phyloP scores from a whole-genome alignment of 1,284 basidiomycete genomes.

The Melampsora larici-populina region DNA sequence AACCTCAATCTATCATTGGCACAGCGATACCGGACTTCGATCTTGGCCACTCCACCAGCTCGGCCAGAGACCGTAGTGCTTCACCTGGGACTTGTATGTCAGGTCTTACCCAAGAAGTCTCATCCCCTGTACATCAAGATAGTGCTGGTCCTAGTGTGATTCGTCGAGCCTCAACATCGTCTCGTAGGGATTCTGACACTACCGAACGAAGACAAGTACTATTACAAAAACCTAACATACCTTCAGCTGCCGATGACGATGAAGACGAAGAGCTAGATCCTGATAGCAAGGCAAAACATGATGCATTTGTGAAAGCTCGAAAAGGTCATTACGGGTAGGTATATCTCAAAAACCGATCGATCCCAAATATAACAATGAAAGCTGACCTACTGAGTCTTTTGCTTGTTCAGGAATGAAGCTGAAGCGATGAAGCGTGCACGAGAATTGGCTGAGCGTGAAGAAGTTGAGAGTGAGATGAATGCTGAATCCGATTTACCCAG shows the following conservation, averaged over 20 bases:
- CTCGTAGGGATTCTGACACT: conserved; percentile 24
- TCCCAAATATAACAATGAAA: not conserved
- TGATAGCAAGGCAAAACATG: conserved; percentile 38
- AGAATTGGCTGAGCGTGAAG: conserved; percentile 33
- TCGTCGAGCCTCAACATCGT: conserved; percentile 20
- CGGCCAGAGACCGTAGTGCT: not conserved
- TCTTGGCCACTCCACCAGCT: conserved; percentile 20
- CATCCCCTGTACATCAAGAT: not conserved
- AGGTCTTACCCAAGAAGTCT: not conserved
- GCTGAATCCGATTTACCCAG: conserved; percentile 15
- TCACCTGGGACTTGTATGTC: not conserved
- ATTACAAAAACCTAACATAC: conserved; percentile 22
- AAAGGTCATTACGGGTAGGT: conserved; percentile 42
- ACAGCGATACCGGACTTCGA: conserved; percentile 39
- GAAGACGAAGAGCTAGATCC: conserved; percentile 28
- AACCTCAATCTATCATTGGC: not conserved
- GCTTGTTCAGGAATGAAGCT: conserved; percentile 29
- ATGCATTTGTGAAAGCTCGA: conserved; percentile 31
- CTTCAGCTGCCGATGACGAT: conserved; percentile 14
- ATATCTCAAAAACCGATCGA: not conserved
- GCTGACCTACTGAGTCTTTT: not conserved
- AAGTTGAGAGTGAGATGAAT: conserved; percentile 25
- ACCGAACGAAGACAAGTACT: conserved; percentile 30
- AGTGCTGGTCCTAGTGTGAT: conserved; percentile 1
- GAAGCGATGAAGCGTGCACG: conserved; percentile 40